Evolutionary conservation across 306 rosid species (phyloP).

Genomic region (Geum urbanum): DNA sequence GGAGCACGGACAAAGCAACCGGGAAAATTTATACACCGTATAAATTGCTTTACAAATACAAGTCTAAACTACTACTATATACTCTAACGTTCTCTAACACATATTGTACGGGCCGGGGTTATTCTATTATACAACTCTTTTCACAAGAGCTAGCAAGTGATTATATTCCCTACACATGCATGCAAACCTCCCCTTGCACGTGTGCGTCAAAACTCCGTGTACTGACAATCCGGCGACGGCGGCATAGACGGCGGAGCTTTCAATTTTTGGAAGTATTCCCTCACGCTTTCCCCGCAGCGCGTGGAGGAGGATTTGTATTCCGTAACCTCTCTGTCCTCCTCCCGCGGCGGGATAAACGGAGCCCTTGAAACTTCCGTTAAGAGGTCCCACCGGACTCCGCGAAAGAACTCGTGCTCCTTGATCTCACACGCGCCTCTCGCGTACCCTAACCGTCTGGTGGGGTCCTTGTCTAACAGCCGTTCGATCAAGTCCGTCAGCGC

Average conservation of each 20-base stretch:
- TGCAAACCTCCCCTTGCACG: background rate
- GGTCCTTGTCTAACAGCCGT: conserved; percentile 70
- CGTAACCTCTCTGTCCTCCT: conserved; percentile 32
- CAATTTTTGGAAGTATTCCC: conserved; percentile 47
- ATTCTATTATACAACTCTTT: conserved; percentile 32
- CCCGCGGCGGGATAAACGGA: conserved; percentile 61
- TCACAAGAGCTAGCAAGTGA: background rate
- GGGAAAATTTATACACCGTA: conserved; percentile 23
- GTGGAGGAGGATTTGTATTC: background rate
- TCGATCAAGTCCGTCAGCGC: conserved; percentile 59
- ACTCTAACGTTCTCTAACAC: background rate
- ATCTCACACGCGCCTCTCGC: conserved; percentile 67
- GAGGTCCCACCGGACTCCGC: conserved; percentile 77
- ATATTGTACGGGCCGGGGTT: conserved; percentile 16
- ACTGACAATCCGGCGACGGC: conserved; percentile 44
- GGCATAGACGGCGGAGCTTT: conserved; percentile 55
- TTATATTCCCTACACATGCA: conserved; percentile 13
- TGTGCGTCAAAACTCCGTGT: conserved; percentile 29
- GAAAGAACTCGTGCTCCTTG: conserved; percentile 71
- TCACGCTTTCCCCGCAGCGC: conserved; percentile 29
- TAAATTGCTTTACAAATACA: conserved; percentile 7
- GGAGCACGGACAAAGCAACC: background rate
- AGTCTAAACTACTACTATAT: conserved; percentile 12
- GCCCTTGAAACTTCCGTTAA: conserved; percentile 68
- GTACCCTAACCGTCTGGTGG: conserved; percentile 63